These are phyloP conservation scores for Penicillium occitanis DNA, from an alignment of 2,329 filamentous ascomycete species.

Conservation along the genomic window DNA sequence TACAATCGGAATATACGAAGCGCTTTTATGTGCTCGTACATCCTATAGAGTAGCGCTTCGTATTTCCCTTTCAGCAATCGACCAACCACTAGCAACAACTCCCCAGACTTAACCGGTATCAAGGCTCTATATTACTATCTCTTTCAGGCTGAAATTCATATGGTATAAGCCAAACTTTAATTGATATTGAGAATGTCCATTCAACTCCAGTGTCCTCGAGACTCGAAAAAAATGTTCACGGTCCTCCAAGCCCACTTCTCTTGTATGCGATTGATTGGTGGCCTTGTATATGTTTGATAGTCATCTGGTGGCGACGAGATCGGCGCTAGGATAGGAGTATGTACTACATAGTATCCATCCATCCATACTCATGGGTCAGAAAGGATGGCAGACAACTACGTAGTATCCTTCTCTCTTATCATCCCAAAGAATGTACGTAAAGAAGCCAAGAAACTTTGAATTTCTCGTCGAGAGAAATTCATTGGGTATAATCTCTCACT, in stretches of 20 bases:
- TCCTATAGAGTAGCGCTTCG: background rate
- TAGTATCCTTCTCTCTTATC: background rate
- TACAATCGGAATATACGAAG: background rate
- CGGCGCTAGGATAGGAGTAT: constrained; percentile 8
- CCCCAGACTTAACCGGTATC: background rate
- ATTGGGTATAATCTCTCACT: background rate
- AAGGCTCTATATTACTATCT: background rate
- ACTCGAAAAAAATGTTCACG: background rate
- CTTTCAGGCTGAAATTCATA: background rate
- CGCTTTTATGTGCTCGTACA: background rate
- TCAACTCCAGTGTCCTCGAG: background rate
- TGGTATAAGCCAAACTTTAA: background rate
- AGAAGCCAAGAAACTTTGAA: background rate
- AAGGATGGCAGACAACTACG: background rate
- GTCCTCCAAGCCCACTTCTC: background rate
- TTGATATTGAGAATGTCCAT: background rate
- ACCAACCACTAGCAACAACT: background rate
- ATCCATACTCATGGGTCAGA: background rate
- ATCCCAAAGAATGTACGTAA: background rate
- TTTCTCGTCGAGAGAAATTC: too few species aligned
- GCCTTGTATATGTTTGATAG: constrained; percentile 5
- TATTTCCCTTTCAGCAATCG: background rate
- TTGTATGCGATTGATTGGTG: constrained; percentile 1
- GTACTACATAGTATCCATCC: background rate
- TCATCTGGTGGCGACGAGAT: constrained; percentile 11